These are phyloP conservation scores for Colletotrichum sp. DNA, from an alignment of 2,329 filamentous ascomycete genomes.

Conservation along the genomic window DNA sequence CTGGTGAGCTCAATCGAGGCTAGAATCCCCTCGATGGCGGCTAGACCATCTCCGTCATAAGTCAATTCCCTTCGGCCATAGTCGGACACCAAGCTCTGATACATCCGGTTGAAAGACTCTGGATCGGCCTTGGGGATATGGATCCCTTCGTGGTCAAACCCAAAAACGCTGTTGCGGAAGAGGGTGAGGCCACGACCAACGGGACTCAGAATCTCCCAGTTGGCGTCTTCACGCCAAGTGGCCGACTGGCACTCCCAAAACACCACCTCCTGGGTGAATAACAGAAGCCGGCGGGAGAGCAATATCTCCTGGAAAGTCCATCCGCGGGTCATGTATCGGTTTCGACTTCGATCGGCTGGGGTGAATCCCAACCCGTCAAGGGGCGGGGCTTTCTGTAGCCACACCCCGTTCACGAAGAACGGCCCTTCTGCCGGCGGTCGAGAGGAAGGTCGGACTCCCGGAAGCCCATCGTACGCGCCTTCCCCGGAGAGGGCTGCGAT, in stretches of 20 bases:
- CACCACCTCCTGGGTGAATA: background rate
- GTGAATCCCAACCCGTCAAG: background rate
- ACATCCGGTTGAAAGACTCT: background rate
- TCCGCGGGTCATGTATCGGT: background rate
- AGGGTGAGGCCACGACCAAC: rapidly evolving
- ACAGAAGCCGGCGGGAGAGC: background rate
- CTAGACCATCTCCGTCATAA: background rate
- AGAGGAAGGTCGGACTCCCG: background rate
- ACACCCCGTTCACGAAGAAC: background rate
- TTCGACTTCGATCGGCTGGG: background rate
- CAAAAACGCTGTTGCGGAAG: background rate
- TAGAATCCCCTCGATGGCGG: background rate
- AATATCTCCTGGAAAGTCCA: background rate
- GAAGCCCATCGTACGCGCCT: background rate
- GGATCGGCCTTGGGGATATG: background rate
- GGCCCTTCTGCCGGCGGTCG: background rate
- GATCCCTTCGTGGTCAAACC: rapidly evolving
- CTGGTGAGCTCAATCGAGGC: background rate
- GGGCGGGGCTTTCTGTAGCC: background rate
- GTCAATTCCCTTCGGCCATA: background rate
- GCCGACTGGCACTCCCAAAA: background rate
- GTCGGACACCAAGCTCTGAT: background rate
- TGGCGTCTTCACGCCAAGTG: background rate
- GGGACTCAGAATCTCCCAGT: background rate
- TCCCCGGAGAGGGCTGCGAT: background rate